These are phyloP conservation scores for Podaxis sp. DNA, from an alignment of 768 basidiomycete species.

Conservation along the genomic window DNA sequence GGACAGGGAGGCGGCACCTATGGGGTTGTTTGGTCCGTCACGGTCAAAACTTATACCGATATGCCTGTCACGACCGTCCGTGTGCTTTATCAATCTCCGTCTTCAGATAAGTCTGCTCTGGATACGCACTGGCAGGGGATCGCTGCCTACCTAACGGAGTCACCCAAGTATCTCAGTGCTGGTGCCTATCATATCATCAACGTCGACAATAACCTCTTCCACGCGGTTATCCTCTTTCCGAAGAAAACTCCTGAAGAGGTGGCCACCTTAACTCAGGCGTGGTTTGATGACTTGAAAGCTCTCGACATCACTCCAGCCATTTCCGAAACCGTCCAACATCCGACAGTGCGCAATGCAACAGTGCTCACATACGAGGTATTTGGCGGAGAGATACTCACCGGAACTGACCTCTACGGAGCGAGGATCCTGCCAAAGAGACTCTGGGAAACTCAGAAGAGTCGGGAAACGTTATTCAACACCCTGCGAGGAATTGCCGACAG, in stretches of 20 bases:
- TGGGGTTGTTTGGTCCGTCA: slow-evolving; percentile 17
- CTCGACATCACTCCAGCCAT: slow-evolving; percentile 5
- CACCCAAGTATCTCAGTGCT: slow-evolving; percentile 15
- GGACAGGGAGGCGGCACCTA: slow-evolving; percentile 13
- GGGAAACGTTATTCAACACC: slow-evolving; percentile 6
- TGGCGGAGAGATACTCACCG: slow-evolving; percentile 18
- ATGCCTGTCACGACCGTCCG: slow-evolving; percentile 18
- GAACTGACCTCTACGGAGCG: slow-evolving; percentile 16
- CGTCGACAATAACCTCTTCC: slow-evolving; percentile 18
- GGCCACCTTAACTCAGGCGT: background rate
- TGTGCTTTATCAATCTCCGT: slow-evolving; percentile 12
- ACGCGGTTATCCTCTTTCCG: slow-evolving; percentile 16
- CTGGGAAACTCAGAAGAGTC: slow-evolving; percentile 13
- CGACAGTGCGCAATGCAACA: slow-evolving; percentile 15
- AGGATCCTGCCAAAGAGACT: slow-evolving; percentile 17
- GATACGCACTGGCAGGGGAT: slow-evolving; percentile 17
- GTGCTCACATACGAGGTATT: slow-evolving; percentile 15
- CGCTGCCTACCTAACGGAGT: slow-evolving; percentile 16
- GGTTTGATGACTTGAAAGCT: slow-evolving; percentile 5
- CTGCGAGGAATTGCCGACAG: slow-evolving; percentile 16
- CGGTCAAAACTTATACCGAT: slow-evolving; percentile 20
- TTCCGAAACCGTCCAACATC: slow-evolving; percentile 14
- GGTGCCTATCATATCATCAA: slow-evolving; percentile 18
- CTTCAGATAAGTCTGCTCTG: slow-evolving; percentile 6
- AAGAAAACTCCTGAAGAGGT: slow-evolving; percentile 14